Evolutionary conservation across 2,329 filamentous ascomycete species (phyloP), one percentile per base, ranked within the genome.

Genomic region (Talaromyces sp.): DNA sequence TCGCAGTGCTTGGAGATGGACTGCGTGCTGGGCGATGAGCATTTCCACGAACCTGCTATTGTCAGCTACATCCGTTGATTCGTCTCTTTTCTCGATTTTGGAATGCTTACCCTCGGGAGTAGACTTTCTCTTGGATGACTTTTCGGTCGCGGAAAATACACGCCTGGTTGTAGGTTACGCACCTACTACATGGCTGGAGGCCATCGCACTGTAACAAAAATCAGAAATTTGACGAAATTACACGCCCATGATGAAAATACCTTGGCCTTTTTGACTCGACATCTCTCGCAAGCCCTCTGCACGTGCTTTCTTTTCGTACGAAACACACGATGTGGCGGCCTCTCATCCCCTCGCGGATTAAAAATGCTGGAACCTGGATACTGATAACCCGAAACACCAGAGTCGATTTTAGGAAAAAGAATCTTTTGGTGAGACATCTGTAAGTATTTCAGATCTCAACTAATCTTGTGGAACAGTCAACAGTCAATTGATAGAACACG

Each of bases 231-330:
- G 11, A 17, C 3, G 11, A n/a, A 27, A 27, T 17, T 15, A 7
- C 8, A n/a, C 22, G 5, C 15, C 5, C 34, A 17, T 25, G 25
- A 25, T 40, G 31, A 5, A 7, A 25, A 27, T 27, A 80, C 78
- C 74, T 80, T 80, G 65, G 78, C 80, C 69, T 80, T 80, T 68
- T 80, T 80, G 53, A 80, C 77, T 63, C 78, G 76, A 69, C 78
- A 80, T n/a, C 78, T 77, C 72, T 80, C 78, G 67, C 78, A 80
- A 5, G 78, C 78, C 64, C 80, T 80, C 17, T 80, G 68, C 34
- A 80, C 78, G 73, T 80, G 78, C 67, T 80, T 80, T 49, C 78
- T 74, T 68, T 80, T 80, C 40, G 79, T 77, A 13, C 78, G 76
- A 67, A 79, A 79, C 29, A 79, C 72, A 22, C 77, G 78, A 54